These are phyloP conservation scores for Colletotrichum karsti DNA, from an alignment of 2,329 filamentous ascomycete species.

Conservation along the genomic window DNA sequence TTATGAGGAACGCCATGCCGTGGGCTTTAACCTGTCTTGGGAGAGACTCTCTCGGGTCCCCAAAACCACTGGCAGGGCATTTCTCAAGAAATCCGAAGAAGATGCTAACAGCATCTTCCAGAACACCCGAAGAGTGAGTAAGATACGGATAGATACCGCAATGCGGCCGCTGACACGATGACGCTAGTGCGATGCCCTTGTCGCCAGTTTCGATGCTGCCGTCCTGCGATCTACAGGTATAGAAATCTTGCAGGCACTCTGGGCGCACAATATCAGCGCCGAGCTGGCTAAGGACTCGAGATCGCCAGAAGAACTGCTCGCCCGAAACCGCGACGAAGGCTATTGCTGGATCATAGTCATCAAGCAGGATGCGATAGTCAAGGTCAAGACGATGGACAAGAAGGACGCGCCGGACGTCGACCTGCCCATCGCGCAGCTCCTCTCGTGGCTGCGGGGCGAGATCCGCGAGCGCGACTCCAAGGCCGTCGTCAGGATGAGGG, in stretches of 20 bases:
- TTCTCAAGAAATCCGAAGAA: slow-evolving; percentile 75
- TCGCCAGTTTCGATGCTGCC: slow-evolving; percentile 85
- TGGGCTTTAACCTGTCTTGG: slow-evolving; percentile 92
- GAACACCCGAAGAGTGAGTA: slow-evolving; percentile 14
- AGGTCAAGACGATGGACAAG: slow-evolving; percentile 79
- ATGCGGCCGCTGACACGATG: not conserved
- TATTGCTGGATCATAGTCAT: slow-evolving; percentile 91
- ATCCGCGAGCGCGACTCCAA: slow-evolving; percentile 80
- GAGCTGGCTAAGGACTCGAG: slow-evolving; percentile 85
- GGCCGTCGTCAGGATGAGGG: slow-evolving; percentile 55
- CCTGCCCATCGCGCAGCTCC: slow-evolving; percentile 75
- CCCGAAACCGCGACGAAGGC: slow-evolving; percentile 78
- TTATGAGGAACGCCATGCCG: slow-evolving; percentile 77
- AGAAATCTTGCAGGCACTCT: slow-evolving; percentile 80
- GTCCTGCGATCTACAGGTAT: slow-evolving; percentile 80
- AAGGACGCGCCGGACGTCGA: slow-evolving; percentile 82
- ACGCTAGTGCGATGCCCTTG: slow-evolving; percentile 83
- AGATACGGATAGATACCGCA: fast-evolving
- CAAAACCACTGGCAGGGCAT: slow-evolving; percentile 62
- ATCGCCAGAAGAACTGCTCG: slow-evolving; percentile 81
- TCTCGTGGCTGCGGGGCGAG: slow-evolving; percentile 83
- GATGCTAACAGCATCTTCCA: slow-evolving; percentile 68
- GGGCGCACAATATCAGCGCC: slow-evolving; percentile 85
- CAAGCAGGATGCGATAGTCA: slow-evolving; percentile 79
- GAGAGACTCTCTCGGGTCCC: slow-evolving; percentile 79